Evolutionary conservation across 495 filamentous ascomycete genomes (phyloP), one percentile per base, ranked within the genome.

Genomic region (Penicillium goetzii): DNA sequence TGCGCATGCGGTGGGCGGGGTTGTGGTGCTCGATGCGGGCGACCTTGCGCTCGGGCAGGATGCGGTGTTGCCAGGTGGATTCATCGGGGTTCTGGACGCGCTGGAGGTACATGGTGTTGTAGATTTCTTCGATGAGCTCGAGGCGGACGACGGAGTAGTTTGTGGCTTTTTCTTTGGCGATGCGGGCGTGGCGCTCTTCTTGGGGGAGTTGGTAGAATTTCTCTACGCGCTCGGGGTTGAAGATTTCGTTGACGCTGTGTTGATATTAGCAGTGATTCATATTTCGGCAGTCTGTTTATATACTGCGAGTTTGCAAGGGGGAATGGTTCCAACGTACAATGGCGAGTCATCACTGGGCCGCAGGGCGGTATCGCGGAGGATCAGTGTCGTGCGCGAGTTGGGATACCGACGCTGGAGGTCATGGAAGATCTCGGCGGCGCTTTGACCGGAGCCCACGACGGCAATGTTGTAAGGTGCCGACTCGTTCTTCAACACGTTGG

Each of bases 71-170:
- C 93, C 92, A 97, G 66, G 86, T 78, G 30, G 78, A 80, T 74
- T 92, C 86, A 57, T 91, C 85, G 2, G 82, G 74, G 66, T 89
- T 87, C 33, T 85, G 84, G 25, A 97, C 81, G 25, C 89, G 84
- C 72, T 99, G 93, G 33, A 90, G 80, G 74, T 97, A 97, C 79
- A 94, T 86, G 23, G 84, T 83, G 74, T 91, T 84, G 74, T 96
- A 97, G 36, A 97, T 84, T 33, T 87, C 83, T 74, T 97, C 93
- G 54, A 99, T 89, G 26, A 97, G 83, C 66, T 92, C 88, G 2
- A 94, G 82, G 5, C 93, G 87, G 11, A 99, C 94, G 7, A 97
- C 95, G 49, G 91, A 88, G 76, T 99, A 99, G 78, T 99, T 99
- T 32, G 94, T 99, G 32, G 83, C 84, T 49, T 86, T 85, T 65